Percentiles rank a stretch among this genome's conserved stretches.
Evolutionary conservation across 352 stramenopile genomes (phyloP).

Genomic region (Phytophthora tentaculata): DNA sequence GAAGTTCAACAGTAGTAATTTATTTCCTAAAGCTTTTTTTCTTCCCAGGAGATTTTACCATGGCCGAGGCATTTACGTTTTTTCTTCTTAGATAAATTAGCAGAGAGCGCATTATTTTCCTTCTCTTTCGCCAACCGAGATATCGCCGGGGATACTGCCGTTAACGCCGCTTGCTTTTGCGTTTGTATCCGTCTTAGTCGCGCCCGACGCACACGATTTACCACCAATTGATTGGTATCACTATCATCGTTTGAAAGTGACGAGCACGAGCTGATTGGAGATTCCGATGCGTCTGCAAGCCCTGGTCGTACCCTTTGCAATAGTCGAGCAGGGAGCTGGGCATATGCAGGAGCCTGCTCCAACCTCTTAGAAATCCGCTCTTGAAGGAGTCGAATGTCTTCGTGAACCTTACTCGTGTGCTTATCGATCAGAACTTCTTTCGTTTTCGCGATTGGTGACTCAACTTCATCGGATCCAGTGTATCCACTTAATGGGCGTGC

Average conservation of each 20-base stretch:
- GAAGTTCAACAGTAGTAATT: too few relatives aligned
- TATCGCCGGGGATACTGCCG: conserved; percentile 23
- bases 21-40: conserved; percentile 19
- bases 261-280: conserved; percentile 38
- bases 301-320: conserved; percentile 2
- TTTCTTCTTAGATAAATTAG: conserved; percentile 25
- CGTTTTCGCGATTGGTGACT: not conserved
- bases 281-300: conserved; percentile 8
- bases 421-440: conserved; percentile 59
- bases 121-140: conserved; percentile 18
- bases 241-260: conserved; percentile 42
- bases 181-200: conserved; percentile 24
- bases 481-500: not conserved
- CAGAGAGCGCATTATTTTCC: conserved; percentile 15
- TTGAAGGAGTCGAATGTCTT: conserved; percentile 76
- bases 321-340: conserved; percentile 13
- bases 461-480: not conserved
- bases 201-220: conserved; percentile 21
- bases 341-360: conserved; percentile 40
- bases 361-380: conserved; percentile 68
- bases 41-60: conserved; percentile 11
- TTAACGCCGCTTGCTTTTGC: conserved; percentile 27
- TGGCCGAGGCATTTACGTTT: conserved; percentile 8
- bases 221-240: conserved; percentile 17
- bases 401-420: conserved; percentile 70